Conservation (phyloP, 2,329 filamentous ascomycete genomes). For the Penicillium sp. region DNA sequence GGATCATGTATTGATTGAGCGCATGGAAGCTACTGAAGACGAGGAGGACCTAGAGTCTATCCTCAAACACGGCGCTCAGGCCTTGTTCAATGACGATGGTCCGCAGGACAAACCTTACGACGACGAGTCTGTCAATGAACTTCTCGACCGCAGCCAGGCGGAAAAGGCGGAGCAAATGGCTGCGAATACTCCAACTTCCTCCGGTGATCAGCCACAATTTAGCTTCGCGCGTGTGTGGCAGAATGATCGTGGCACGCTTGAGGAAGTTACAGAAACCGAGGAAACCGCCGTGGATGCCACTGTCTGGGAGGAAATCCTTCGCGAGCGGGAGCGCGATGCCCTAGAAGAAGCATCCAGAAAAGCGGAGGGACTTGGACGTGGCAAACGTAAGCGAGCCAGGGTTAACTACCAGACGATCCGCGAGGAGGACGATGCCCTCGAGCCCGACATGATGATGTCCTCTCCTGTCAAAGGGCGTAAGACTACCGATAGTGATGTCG, state of each 20-base stretch:
- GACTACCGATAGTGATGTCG: conserved; percentile 31
- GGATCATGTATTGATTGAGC: conserved; percentile 92
- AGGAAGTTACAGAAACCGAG: conserved; percentile 58
- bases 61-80: conserved; percentile 80
- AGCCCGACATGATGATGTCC: conserved; percentile 16
- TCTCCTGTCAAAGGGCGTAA: conserved; percentile 27
- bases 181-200: not conserved
- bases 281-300: conserved; percentile 60
- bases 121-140: conserved; percentile 75
- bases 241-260: conserved; percentile 71
- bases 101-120: conserved; percentile 78
- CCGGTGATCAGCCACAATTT: conserved; percentile 73
- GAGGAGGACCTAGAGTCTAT: conserved; percentile 83
- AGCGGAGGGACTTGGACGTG: conserved; percentile 78
- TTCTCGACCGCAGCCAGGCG: conserved; percentile 82
- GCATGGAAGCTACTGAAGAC: conserved; percentile 82
- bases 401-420: conserved; percentile 31
- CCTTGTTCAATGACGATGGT: conserved; percentile 77
- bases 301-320: conserved; percentile 89
- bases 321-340: conserved; percentile 77
- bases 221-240: conserved; percentile 91
- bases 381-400: conserved; percentile 70
- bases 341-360: conserved; percentile 68
- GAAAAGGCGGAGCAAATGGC: conserved; percentile 70
- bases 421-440: conserved; percentile 10